These are phyloP conservation scores for Skeletonema tropicum DNA, from an alignment of 108 stramenopile species.

Conservation along the genomic window DNA sequence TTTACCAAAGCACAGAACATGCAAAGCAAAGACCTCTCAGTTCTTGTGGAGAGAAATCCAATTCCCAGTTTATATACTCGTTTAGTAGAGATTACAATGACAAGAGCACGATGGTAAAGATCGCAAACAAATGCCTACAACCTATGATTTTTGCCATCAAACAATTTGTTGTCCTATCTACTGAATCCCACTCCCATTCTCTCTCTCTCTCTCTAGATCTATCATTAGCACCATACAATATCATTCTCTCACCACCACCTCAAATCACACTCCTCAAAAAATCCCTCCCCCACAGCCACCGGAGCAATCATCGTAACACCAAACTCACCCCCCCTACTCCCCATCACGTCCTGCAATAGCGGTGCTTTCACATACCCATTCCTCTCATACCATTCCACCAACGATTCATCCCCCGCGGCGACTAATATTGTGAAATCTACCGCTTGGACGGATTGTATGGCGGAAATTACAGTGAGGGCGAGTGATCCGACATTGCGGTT, in stretches of 20 bases:
- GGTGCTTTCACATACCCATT: slow-evolving; percentile 69
- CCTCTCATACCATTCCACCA: slow-evolving; percentile 75
- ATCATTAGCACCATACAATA: too few relatives aligned
- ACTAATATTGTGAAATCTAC: slow-evolving; percentile 79
- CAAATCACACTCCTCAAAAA: slow-evolving; percentile 55
- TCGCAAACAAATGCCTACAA: too few relatives aligned
- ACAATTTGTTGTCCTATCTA: too few relatives aligned
- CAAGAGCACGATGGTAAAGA: too few relatives aligned
- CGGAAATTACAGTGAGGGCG: slow-evolving; percentile 76
- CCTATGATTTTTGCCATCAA: too few relatives aligned
- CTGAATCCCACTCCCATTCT: background rate
- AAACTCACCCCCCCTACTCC: slow-evolving; percentile 60
- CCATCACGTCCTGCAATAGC: slow-evolving; percentile 70
- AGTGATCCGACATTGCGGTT: slow-evolving; percentile 54
- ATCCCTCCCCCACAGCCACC: slow-evolving; percentile 34
- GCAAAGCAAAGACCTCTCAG: too few relatives aligned
- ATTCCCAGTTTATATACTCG: too few relatives aligned
- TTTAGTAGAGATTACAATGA: too few relatives aligned
- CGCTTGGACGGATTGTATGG: slow-evolving; percentile 67
- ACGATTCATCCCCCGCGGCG: slow-evolving; percentile 73
- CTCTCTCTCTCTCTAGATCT: background rate
- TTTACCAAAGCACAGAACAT: too few relatives aligned
- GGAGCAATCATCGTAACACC: slow-evolving; percentile 82
- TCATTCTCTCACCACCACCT: slow-evolving; percentile 68
- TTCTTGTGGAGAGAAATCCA: too few relatives aligned